These are phyloP conservation scores for Rhododendron ferrugineum DNA, from an alignment of 148 eudicot species.

Conservation along the genomic window DNA sequence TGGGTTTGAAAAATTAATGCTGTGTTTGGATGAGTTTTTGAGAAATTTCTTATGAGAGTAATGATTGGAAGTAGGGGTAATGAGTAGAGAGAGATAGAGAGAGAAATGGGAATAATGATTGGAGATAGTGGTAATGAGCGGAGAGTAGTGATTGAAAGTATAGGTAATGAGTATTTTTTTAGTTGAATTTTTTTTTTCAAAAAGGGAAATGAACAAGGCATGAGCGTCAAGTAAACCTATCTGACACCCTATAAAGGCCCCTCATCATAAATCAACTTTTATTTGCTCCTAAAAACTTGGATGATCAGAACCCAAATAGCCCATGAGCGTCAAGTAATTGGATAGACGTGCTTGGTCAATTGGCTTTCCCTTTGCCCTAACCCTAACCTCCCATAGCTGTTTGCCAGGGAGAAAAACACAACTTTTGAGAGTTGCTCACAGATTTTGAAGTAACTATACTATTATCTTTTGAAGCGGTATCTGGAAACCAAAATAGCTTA, in stretches of 20 bases:
- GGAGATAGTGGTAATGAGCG: no score
- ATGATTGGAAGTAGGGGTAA: no score
- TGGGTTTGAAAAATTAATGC: no score
- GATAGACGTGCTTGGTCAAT: conserved; percentile 62
- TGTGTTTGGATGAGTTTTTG: no score
- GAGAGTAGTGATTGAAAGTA: no score
- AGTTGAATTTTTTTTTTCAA: no score
- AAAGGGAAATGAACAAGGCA: no score
- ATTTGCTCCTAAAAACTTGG: background rate
- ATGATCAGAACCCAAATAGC: background rate
- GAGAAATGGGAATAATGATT: no score
- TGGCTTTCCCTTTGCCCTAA: conserved; percentile 22
- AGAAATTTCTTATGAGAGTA: no score
- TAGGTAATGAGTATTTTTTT: no score
- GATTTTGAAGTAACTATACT: conserved; percentile 25
- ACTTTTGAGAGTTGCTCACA: conserved; percentile 10
- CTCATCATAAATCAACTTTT: no score
- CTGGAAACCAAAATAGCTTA: conserved; percentile 43
- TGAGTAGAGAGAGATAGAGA: no score
- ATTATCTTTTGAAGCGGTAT: conserved; percentile 23
- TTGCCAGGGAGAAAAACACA: conserved; percentile 14
- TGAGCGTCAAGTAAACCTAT: background rate
- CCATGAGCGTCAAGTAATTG: conserved; percentile 3
- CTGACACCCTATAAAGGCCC: background rate
- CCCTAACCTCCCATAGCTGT: conserved; percentile 16